Evolutionary conservation across 768 basidiomycete genomes (phyloP).

Genomic region (Coprinopsis cinerea): DNA sequence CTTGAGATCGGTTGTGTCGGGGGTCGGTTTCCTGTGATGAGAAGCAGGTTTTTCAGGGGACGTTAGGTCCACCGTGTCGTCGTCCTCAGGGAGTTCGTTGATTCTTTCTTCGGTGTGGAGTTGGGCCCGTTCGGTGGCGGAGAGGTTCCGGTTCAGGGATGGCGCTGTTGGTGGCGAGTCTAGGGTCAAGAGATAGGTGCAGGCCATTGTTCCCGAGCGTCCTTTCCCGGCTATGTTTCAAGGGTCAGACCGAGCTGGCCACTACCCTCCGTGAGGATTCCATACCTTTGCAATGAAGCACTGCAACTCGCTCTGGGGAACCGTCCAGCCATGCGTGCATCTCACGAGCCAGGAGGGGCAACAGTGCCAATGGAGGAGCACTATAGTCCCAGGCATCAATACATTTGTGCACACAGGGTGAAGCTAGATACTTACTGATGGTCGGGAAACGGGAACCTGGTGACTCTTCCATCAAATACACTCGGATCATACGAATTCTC

Average conservation of each 20-base stretch:
- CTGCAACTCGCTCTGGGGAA: slow-evolving; percentile 62
- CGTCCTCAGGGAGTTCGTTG: slow-evolving; percentile 40
- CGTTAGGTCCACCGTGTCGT: neutral
- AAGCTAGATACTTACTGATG: slow-evolving; percentile 58
- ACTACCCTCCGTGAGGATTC: slow-evolving; percentile 1
- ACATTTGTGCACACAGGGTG: neutral
- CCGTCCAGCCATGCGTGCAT: slow-evolving; percentile 68
- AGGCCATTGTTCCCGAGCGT: slow-evolving; percentile 80
- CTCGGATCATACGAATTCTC: slow-evolving; percentile 75
- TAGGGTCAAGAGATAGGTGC: slow-evolving; percentile 70
- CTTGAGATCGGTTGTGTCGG: neutral
- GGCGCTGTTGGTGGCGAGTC: slow-evolving; percentile 43
- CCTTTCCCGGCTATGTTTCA: slow-evolving; percentile 62
- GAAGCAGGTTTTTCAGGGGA: neutral
- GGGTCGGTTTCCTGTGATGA: slow-evolving; percentile 3
- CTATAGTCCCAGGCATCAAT: slow-evolving; percentile 24
- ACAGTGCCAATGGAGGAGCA: slow-evolving; percentile 70
- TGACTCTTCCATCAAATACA: slow-evolving; percentile 69
- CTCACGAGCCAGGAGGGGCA: slow-evolving; percentile 69
- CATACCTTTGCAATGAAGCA: slow-evolving; percentile 83
- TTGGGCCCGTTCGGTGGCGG: slow-evolving; percentile 42
- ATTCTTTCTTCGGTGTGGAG: slow-evolving; percentile 44
- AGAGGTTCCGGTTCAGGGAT: slow-evolving; percentile 39
- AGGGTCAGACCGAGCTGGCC: neutral
- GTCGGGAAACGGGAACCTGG: slow-evolving; percentile 85